Evolutionary conservation across 129 eudicot genomes (phyloP), one percentile per base, ranked within the genome.

Genomic region (Tagetes erecta): DNA sequence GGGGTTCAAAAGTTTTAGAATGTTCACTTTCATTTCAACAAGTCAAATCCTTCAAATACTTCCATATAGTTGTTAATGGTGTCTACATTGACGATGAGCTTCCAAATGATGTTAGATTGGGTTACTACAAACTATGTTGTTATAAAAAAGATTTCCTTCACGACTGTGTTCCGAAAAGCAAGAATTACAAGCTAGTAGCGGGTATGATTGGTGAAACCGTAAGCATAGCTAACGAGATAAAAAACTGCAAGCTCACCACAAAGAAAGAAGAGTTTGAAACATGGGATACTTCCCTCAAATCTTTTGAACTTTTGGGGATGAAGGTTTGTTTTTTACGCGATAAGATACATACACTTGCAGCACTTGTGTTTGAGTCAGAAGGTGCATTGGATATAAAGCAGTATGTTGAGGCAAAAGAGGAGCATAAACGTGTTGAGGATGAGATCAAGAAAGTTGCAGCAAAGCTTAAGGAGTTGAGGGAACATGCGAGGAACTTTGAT

Each of bases 241-340:
- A 86, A 59, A 62, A 72, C 55, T 92, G 94, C 83, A 85, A 72
- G 20, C 64, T 82, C 57, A 74, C 80, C 46, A 73, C 78, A n/a
- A 85, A 87, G 27, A 63, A 72, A 40, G 75, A 84, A 53, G 91
- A 82, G 33, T 76, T 89, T 68, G 84, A 78, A 47, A 39, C 52
- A 13, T 89, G 96, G 96, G 94, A 92, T 20, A 85, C 72, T 60
- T 83, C 85, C 14, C 60, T 92, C 69, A 84, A 74, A 69, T 82
- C 89, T 8, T 87, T 85, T 70, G 88, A 87, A 72, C 79, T 84
- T 41, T 60, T 89, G 80, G 96, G 96, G 42, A 80, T 92, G 88
- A 82, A 83, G 41, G 91, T 87, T 45, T 88, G 84, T 14, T 89
- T 92, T 76, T 42, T 92, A 47, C 81, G 79, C 1, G 75, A 86